phyloP scores from a whole-genome alignment of 139 green algal species.

The Micractinium sp. region DNA sequence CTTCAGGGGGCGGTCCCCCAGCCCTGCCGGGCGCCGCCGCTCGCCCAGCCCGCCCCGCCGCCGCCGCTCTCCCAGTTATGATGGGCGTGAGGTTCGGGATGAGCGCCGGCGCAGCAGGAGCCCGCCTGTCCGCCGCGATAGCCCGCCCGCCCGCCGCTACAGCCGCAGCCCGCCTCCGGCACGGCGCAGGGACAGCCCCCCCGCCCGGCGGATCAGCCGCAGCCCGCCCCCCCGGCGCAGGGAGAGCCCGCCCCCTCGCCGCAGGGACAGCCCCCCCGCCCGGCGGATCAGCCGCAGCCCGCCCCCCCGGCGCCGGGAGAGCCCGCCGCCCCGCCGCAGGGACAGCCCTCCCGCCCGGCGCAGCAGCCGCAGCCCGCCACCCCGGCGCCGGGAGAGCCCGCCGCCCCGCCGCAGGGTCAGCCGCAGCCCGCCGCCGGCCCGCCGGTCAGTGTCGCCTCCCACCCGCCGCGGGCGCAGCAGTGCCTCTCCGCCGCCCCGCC shows the following conservation, averaged over 20 bases:
- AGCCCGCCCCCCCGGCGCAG: not conserved
- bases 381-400: not conserved
- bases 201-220: not conserved
- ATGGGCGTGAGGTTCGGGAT: not conserved
- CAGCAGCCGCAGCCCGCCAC: not conserved
- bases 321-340: slow-evolving; percentile 9
- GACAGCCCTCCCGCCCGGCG: not conserved
- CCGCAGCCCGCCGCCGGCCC: not conserved
- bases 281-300: not conserved
- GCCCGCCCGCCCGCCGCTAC: too few species aligned
- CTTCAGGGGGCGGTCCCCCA: not conserved
- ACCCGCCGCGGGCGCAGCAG: not conserved
- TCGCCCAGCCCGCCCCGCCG: slow-evolving; percentile 3
- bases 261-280: not conserved
- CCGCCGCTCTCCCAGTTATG: not conserved
- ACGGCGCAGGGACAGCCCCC: slow-evolving; percentile 1
- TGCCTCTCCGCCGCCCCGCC: not conserved
- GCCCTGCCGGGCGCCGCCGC: not conserved
- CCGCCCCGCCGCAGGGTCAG: not conserved
- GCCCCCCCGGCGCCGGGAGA: not conserved
- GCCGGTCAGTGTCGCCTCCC: not conserved
- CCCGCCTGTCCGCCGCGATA: too few species aligned
- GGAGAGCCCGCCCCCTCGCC: not conserved
- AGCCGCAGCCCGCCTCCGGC: not conserved
- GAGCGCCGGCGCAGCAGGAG: not conserved